Evolutionary conservation across 2,329 filamentous ascomycete genomes (phyloP), one percentile per base, ranked within the genome.

Genomic region (Massarina eburnea): DNA sequence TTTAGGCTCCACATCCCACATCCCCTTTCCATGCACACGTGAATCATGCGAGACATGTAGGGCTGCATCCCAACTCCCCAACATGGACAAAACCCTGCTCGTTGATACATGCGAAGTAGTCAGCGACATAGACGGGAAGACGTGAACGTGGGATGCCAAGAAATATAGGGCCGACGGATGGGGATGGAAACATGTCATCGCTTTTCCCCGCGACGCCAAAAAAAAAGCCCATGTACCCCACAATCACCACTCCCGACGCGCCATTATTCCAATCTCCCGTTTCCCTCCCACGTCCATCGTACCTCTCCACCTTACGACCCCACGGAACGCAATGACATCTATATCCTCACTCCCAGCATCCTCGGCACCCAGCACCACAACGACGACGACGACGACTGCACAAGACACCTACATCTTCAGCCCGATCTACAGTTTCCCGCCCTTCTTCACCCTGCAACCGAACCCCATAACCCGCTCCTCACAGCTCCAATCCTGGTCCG

Each of bases 401-500:
- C 36, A 56, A 19, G 43, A 43, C 29, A 38, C 49, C 55, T 76
- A 75, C 66, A 43, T 49, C 48, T 73, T 74, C 55, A 74, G 75
- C 27, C 64, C 72, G 8, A 74, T 76, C 68, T 87, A 91, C 79
- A 75, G 76, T 73, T 92, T 90, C 76, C 89, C 89, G 0, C 85
- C 89, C 64, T 91, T 94, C 84, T 94, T 88, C 81, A 91, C 87
- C 45, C 83, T 83, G 43, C 89, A 94, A 71, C 81, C 85, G 27
- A 89, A 89, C 73, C 77, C 83, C 50, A 80, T 81, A 22, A 92
- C 88, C 8, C 85, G 80, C 65, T 82, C 85, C 71, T 83, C 85
- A 36, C 89, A 94, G 66, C 84, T 91, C 50, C 76, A 81, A 48
- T 91, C 91, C 72, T 99, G 94, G 94, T 84, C 87, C n/a, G 71